Base-by-base conservation (phyloP, 2,329 filamentous ascomycete species). In the Plectosphaerella plurivora region DNA sequence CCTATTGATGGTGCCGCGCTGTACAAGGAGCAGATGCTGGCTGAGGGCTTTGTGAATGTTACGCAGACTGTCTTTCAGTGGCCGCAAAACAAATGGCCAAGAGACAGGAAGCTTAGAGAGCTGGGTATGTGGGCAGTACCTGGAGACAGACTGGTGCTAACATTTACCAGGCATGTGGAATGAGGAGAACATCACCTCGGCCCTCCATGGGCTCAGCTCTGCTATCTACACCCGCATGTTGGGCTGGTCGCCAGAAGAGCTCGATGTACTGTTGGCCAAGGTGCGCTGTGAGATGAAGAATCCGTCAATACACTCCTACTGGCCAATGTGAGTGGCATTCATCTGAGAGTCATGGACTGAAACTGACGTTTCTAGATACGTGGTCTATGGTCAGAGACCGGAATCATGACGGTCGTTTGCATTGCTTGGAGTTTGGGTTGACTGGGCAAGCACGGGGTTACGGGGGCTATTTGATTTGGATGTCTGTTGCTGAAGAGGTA, bases 1-100 rank as follows among this genome's bases (percentile, higher is more conserved):
- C 61, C 65, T 0, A 58, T 69, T 7, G 60, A 62, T 33, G 64
- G 39, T 0, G 59, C 56, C 1, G n/a, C 42, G 33, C 52, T 68
- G 12, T 66, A 73, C 37, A 67, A 70, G 54, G 63, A 66, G 35
- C 68, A 69, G 51, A 64, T 81, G 53, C 58, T 65, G 20, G 71
- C 74, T 14, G 74, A 73, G 0, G 80, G 79, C 2, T 82, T 83
- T 57, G 63, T 68, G 49, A 69, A 81, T 56, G 72, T 82, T 0
- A 60, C 62, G 1, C 71, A 79, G 58, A 63, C 68, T 7, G 60
- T 73, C 18, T 74, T 65, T 61, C 73, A 72, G 59, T 69, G 76
- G 60, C 76, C 77, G 0, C 65, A 71, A 36, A 75, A 73, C 52
- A 63, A 68, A 2, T 81, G 77, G 76, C 68, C 76, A 0, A 72